Base-by-base conservation (phyloP, 208 protist species). In the Blechomonas ayalai region DNA sequence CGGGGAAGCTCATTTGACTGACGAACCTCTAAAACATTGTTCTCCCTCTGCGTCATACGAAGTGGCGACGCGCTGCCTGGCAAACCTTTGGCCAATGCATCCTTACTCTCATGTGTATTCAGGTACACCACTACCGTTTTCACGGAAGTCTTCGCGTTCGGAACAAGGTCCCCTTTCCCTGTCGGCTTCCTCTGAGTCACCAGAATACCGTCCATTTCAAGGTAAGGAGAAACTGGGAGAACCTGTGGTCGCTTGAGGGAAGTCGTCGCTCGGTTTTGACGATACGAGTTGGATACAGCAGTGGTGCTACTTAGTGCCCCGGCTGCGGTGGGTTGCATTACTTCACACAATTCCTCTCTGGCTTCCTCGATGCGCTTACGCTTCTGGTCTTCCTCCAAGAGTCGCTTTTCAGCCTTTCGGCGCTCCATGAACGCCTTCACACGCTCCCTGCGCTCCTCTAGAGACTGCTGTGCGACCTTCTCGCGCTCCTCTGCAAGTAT, bases 371-470 rank as follows among this genome's bases (percentile, higher is more conserved):
- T n/a, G n/a, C n/a, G 19, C 27, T 57, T 41, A 38, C 52, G 33
- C 8, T 41, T 19, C 23, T 48, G 59, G 41, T 57, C 41, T 46
- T 70, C 47, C 44, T 74, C 53, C 33, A 52, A 25, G 28, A 57
- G 27, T 33, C 23, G 24, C 52, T 69, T 82, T 41, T 79, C 55
- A 18, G 62, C 58, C 52, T 58, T 70, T 25, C 77, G 77, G 35
- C 51, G 56, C 33, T 63, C 64, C 57, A 86, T 65, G 44, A 76
- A 82, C 8, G 77, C 71, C 39, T 68, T 56, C 16, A 86, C 71
- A 29, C 77, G 67, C 57, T 76, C 68, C 24, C 65, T 61, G 24
- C 77, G 67, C 59, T 81, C 77, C 47, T 82, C 72, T 59, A 73
- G 78, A 19, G 62, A 61, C 35, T 64, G 48, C 44, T 70, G 57